Evolutionary conservation across 768 basidiomycete species (phyloP).

Genomic region (Rickenella mellea): DNA sequence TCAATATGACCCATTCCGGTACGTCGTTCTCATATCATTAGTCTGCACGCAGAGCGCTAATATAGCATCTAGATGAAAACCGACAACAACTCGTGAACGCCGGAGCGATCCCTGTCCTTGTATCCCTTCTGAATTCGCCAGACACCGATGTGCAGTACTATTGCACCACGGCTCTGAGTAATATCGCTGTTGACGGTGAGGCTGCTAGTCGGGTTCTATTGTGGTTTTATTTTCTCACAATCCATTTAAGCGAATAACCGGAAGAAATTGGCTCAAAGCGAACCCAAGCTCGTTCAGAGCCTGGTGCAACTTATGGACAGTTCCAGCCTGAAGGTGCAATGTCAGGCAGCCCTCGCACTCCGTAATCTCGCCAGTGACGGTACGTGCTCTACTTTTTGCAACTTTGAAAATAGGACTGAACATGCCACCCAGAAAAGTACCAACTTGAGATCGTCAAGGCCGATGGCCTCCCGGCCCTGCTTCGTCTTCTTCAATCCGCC

Average conservation of each 20-base stretch:
- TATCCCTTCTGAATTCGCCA: constrained; percentile 85
- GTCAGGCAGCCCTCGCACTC: constrained; percentile 92
- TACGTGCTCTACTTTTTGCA: constrained; percentile 23
- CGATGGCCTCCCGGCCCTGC: constrained; percentile 83
- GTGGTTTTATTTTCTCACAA: constrained; percentile 2
- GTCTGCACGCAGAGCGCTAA: constrained; percentile 3
- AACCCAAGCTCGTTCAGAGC: constrained; percentile 90
- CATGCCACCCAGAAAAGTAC: constrained; percentile 73
- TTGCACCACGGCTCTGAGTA: constrained; percentile 96
- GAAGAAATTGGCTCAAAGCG: constrained; percentile 88
- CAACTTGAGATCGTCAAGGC: constrained; percentile 97
- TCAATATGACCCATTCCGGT: constrained; percentile 99
- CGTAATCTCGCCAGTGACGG: constrained; percentile 97
- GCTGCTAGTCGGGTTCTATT: constrained; percentile 2
- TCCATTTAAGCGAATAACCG: constrained; percentile 59
- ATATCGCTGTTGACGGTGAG: constrained; percentile 93
- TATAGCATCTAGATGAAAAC: constrained; percentile 73
- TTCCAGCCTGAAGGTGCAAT: constrained; percentile 95
- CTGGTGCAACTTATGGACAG: constrained; percentile 96
- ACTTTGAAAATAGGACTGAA: not conserved
- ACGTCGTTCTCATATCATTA: constrained; percentile 12
- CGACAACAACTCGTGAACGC: constrained; percentile 97
- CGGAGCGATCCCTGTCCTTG: constrained; percentile 95
- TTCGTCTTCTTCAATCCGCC: constrained; percentile 91
- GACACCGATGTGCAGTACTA: constrained; percentile 99